Evolutionary conservation across 2,329 filamentous ascomycete genomes (phyloP).

Genomic region (Cladophialophora immunda): DNA sequence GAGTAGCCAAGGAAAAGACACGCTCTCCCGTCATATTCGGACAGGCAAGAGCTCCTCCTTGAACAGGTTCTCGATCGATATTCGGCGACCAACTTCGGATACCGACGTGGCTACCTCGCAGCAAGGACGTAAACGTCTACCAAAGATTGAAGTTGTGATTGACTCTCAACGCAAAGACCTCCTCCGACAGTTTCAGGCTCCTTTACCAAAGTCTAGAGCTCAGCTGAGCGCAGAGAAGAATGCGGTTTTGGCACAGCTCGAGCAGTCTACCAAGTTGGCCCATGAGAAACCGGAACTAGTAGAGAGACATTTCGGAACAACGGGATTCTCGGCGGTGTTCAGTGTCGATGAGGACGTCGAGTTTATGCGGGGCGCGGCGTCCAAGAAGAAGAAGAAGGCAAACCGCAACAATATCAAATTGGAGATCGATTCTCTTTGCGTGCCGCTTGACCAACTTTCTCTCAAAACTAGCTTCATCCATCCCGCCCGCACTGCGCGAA

Average conservation of each 20-base stretch:
- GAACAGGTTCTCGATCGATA: background rate
- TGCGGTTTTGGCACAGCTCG: conserved; percentile 27
- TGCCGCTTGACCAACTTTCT: conserved; percentile 5
- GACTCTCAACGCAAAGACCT: conserved; percentile 7
- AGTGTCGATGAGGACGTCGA: conserved; percentile 16
- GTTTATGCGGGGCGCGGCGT: conserved; percentile 21
- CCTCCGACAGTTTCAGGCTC: conserved; percentile 17
- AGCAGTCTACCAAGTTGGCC: conserved; percentile 22
- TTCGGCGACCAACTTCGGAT: background rate
- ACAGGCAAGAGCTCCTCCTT: background rate
- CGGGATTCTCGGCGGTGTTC: conserved; percentile 31
- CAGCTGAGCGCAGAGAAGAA: conserved; percentile 20
- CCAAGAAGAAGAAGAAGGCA: conserved; percentile 35
- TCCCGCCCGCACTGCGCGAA: conserved; percentile 28
- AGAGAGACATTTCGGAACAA: conserved; percentile 28
- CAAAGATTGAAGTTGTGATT: conserved; percentile 23
- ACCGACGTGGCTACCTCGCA: background rate
- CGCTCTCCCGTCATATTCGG: background rate
- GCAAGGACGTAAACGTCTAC: background rate
- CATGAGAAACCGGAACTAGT: conserved; percentile 29
- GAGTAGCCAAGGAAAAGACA: background rate
- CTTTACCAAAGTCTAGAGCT: conserved; percentile 8
- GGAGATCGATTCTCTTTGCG: conserved; percentile 14
- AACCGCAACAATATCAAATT: conserved; percentile 12
- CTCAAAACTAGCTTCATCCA: conserved; percentile 24